A percentile compares a stretch with the other conserved stretches of the same genome.
These are phyloP conservation scores for Hysterangium stoloniferum DNA, from an alignment of 768 basidiomycete species.

Conservation along the genomic window DNA sequence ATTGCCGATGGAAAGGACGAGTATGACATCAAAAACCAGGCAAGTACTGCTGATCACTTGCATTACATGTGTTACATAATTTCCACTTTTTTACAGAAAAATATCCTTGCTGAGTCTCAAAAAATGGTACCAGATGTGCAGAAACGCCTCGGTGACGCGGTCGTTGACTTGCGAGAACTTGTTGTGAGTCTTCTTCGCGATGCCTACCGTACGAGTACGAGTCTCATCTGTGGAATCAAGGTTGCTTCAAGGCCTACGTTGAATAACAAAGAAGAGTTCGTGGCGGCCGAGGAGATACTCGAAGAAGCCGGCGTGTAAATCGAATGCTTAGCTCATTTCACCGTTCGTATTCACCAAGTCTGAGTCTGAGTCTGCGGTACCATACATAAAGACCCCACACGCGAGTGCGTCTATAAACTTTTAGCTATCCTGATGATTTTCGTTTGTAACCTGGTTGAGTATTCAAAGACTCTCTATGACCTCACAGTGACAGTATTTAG, in stretches of 20 bases:
- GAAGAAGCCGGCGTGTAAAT: conserved; percentile 43
- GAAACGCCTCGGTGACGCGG: conserved; percentile 51
- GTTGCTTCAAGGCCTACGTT: conserved; percentile 33
- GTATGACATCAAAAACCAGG: conserved; percentile 73
- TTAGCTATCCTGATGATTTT: too few relatives aligned
- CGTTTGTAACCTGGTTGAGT: too few relatives aligned
- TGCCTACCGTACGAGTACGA: neutral
- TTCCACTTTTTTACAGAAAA: conserved; percentile 49
- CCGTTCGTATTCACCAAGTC: too few relatives aligned
- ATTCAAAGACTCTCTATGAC: too few relatives aligned
- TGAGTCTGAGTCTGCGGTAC: too few relatives aligned
- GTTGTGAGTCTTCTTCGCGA: conserved; percentile 45
- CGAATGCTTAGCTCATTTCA: too few relatives aligned
- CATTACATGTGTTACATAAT: neutral
- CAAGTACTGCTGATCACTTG: conserved; percentile 25
- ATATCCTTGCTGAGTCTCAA: conserved; percentile 66
- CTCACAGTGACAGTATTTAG: too few relatives aligned
- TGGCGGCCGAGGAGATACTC: conserved; percentile 50
- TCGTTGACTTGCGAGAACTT: conserved; percentile 55
- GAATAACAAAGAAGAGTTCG: conserved; percentile 25
- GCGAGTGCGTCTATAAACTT: too few relatives aligned
- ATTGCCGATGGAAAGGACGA: conserved; percentile 49
- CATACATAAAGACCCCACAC: too few relatives aligned
- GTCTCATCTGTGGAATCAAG: conserved; percentile 21
- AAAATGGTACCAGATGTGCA: conserved; percentile 73